Base-by-base conservation (phyloP, 2,329 filamentous ascomycete species). In the Fusarium sp. region DNA sequence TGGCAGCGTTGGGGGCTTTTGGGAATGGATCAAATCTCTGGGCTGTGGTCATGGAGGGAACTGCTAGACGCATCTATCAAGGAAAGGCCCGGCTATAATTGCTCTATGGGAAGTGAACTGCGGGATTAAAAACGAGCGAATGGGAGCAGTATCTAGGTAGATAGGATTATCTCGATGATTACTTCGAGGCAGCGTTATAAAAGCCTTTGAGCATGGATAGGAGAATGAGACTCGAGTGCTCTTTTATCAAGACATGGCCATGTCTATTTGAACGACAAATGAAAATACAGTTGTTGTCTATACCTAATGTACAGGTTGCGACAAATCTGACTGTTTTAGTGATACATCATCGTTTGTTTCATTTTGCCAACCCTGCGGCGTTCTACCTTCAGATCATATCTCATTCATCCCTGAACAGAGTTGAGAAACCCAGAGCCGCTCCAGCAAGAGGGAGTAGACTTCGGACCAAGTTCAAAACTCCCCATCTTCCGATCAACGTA, bases 401-500 rank as follows among this genome's bases (percentile, higher is more conserved):
- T 28, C 14, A 54, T 18, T 13, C 20, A 28, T 54, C 35, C 73
- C 33, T 72, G 41, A 36, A 44, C 24, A 81, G 59, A 3, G 75
- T 61, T 28, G 61, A 60, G 26, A 76, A 61, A 4, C 78, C 80
- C 15, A 75, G 61, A 18, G 75, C 56, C 10, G 80, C 76, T 10
- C 81, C 79, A 41, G 64, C 72, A 28, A 82, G 74, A 8, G 80
- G 79, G 11, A 82, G 56, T 20, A 81, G n/a, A 38, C 79, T 78
- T 22, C 81, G 68, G 6, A 69, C 70, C 18, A 81, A 55, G 58
- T 82, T 82, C 60, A 82, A 66, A 24, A 60, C 33, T 7, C 69
- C 72, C 76, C 76, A 78, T 66, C 66, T 74, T 24, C 66, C 68
- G 11, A 78, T 70, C 66, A 78, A 31, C 6, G 42, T 56, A 39